A percentile compares a stretch with the other conserved stretches of the same genome.
Conservation (phyloP, 371 early-diverging fungal species). For the Lichtheimia corymbifera region DNA sequence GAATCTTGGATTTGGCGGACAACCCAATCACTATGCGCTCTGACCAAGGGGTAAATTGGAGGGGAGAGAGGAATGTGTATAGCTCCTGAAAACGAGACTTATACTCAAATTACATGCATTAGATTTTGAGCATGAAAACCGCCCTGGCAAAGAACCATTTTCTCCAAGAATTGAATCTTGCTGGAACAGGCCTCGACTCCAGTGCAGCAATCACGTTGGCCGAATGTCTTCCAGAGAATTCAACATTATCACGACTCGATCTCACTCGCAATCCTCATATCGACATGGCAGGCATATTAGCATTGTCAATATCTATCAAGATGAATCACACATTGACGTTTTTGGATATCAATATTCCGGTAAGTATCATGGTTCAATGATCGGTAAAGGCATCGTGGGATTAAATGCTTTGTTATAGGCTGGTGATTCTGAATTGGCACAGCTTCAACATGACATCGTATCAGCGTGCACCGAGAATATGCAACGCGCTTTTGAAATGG, state of each 20-base stretch:
- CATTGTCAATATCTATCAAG: slow-evolving; percentile 73
- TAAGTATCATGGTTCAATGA: slow-evolving; percentile 15
- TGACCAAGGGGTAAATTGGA: slow-evolving; percentile 43
- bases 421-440: slow-evolving; percentile 65
- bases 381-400: too few species aligned
- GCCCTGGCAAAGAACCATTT: slow-evolving; percentile 26
- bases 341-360: slow-evolving; percentile 74
- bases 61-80: background rate
- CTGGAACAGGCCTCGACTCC: slow-evolving; percentile 54
- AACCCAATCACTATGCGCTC: slow-evolving; percentile 33
- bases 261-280: slow-evolving; percentile 75
- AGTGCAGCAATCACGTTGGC: slow-evolving; percentile 74
- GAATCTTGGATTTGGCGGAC: slow-evolving; percentile 45
- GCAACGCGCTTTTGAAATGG: slow-evolving; percentile 31
- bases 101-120: background rate
- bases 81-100: background rate
- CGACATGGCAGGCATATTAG: slow-evolving; percentile 80
- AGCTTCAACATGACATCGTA: slow-evolving; percentile 71
- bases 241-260: slow-evolving; percentile 65
- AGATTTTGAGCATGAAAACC: slow-evolving; percentile 21
- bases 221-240: slow-evolving; percentile 76
- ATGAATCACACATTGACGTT: slow-evolving; percentile 76
- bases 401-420: slow-evolving; percentile 30
- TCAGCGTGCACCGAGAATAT: slow-evolving; percentile 72
- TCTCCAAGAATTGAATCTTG: slow-evolving; percentile 59